These are phyloP conservation scores for Buxus sempervirens DNA, from an alignment of 164 flowering plant species.

Conservation along the genomic window DNA sequence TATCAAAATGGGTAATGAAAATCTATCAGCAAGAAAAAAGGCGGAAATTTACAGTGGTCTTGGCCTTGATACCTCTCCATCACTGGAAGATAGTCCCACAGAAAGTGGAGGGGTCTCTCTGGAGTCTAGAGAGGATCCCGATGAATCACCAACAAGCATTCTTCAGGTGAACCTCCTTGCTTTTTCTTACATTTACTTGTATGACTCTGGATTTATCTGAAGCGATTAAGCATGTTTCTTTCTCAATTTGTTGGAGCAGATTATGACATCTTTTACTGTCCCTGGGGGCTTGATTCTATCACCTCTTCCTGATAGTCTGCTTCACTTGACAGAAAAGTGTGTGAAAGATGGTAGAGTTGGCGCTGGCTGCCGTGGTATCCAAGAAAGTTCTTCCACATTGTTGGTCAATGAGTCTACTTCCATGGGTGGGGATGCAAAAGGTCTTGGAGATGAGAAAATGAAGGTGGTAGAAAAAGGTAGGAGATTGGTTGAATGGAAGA, in stretches of 20 bases:
- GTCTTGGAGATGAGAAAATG: conserved; percentile 30
- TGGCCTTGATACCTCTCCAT: conserved; percentile 73
- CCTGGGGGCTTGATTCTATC: conserved; percentile 37
- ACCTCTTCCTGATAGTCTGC: conserved; percentile 56
- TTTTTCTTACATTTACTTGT: not conserved
- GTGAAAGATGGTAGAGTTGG: conserved; percentile 14
- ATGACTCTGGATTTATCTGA: not conserved
- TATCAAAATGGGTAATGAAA: conserved; percentile 70
- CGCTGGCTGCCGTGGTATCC: conserved; percentile 19
- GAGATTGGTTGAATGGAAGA: conserved; percentile 19
- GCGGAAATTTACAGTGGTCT: conserved; percentile 84
- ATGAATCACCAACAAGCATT: conserved; percentile 59
- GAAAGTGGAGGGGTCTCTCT: conserved; percentile 45
- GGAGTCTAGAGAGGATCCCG: conserved; percentile 21
- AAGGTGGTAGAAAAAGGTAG: conserved; percentile 21
- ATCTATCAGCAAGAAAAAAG: conserved; percentile 46
- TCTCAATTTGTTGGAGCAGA: conserved; percentile 33
- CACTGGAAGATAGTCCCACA: conserved; percentile 23
- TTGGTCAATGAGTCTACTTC: conserved; percentile 19
- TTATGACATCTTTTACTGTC: conserved; percentile 51
- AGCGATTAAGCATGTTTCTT: conserved; percentile 8
- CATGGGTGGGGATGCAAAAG: conserved; percentile 16
- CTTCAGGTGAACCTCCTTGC: conserved; percentile 39
- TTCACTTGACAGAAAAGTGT: conserved; percentile 31
- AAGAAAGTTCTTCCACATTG: conserved; percentile 14